phyloP scores from a whole-genome alignment of 176 grass and related monocot species.

The Juncus effusus region DNA sequence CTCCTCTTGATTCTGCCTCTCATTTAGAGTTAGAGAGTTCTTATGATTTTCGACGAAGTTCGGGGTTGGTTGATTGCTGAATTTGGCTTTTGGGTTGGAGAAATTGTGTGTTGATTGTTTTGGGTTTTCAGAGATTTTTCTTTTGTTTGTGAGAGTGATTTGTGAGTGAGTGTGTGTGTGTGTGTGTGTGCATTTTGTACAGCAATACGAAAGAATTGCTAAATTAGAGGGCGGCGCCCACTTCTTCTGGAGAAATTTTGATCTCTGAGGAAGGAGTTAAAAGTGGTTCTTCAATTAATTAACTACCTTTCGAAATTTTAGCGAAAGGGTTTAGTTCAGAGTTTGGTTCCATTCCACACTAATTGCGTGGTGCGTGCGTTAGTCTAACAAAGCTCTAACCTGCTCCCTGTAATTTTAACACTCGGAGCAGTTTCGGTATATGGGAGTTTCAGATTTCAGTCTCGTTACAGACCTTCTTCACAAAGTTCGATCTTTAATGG shows the following conservation, averaged over 20 bases:
- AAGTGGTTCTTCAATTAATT: constrained; percentile 2
- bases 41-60: constrained; percentile 22
- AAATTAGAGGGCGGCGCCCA: background rate
- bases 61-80: constrained; percentile 26
- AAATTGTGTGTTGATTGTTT: background rate
- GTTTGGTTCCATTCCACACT: background rate
- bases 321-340: constrained; percentile 20
- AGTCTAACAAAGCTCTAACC: constrained; percentile 11
- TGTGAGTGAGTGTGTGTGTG: constrained; percentile 8
- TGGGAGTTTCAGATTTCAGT: constrained; percentile 58
- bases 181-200: constrained; percentile 10
- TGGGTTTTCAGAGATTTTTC: background rate
- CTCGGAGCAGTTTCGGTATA: constrained; percentile 39
- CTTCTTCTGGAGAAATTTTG: constrained; percentile 37
- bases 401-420: constrained; percentile 22
- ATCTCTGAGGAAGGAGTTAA: constrained; percentile 22
- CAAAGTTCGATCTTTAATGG: constrained; percentile 49
- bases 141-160: constrained; percentile 2
- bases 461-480: constrained; percentile 43
- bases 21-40: constrained; percentile 19
- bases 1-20: constrained; percentile 26
- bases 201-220: constrained; percentile 11
- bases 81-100: constrained; percentile 12
- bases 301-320: constrained; percentile 23
- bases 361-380: constrained; percentile 21